These are phyloP conservation scores for Calonectria pteridis DNA, from an alignment of 2,329 filamentous ascomycete species.

Conservation along the genomic window DNA sequence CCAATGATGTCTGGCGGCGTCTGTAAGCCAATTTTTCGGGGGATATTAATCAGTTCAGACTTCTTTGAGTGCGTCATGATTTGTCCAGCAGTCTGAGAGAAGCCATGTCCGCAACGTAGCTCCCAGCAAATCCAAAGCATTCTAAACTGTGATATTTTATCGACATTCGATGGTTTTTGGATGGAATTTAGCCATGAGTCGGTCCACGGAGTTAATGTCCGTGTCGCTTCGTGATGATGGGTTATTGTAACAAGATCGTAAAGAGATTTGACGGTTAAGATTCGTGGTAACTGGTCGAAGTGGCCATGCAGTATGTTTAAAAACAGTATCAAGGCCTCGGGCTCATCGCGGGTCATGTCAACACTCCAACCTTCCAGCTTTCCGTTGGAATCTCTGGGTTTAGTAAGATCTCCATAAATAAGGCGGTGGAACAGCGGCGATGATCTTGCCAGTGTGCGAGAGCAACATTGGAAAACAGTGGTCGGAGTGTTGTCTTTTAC, in stretches of 20 bases:
- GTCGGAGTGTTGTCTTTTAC: not conserved
- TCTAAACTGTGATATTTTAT: conserved; percentile 33
- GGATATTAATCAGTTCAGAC: not conserved
- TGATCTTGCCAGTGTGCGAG: conserved; percentile 40
- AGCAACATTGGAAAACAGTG: conserved; percentile 40
- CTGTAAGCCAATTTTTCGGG: not conserved
- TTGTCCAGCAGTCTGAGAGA: conserved; percentile 34
- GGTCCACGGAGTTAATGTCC: conserved; percentile 40
- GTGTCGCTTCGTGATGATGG: conserved; percentile 47
- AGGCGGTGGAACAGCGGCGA: conserved; percentile 42
- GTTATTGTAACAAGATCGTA: conserved; percentile 43
- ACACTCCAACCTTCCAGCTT: conserved; percentile 35
- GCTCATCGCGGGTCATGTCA: conserved; percentile 47
- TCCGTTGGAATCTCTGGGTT: conserved; percentile 19
- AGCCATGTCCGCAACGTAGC: conserved; percentile 34
- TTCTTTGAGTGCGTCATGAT: conserved; percentile 10
- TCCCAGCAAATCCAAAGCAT: conserved; percentile 47
- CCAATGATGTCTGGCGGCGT: conserved; percentile 13
- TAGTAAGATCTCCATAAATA: conserved; percentile 41
- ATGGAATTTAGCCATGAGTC: conserved; percentile 30
- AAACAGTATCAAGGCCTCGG: conserved; percentile 41
- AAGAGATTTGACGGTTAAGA: conserved; percentile 32
- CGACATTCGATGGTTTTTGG: conserved; percentile 22
- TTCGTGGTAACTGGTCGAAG: conserved; percentile 39
- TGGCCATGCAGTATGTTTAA: conserved; percentile 47